These are phyloP conservation scores for Colletotrichum sublineola DNA, from an alignment of 2,329 filamentous ascomycete species.

Conservation along the genomic window DNA sequence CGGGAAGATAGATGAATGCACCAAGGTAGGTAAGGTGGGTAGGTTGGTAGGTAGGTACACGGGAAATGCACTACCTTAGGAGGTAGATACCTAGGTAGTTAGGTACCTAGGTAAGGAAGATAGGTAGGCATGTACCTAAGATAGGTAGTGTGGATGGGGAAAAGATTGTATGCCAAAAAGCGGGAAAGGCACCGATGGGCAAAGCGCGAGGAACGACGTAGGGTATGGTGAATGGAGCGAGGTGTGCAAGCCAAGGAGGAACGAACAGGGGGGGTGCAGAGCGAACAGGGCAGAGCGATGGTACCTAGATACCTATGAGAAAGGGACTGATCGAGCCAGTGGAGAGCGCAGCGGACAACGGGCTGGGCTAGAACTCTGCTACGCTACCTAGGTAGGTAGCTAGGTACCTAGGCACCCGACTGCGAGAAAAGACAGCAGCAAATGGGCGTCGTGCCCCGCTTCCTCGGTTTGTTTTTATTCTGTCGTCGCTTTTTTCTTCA, in stretches of 20 bases:
- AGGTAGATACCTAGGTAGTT: not conserved
- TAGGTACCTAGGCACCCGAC: not conserved
- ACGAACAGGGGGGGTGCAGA: not conserved
- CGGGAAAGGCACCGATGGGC: slow-evolving; percentile 7
- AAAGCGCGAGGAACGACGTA: slow-evolving; percentile 3
- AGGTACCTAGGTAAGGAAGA: not conserved
- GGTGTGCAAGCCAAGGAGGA: not conserved
- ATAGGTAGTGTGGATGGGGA: not conserved
- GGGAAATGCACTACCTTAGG: too few species aligned
- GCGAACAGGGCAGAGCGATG: not conserved
- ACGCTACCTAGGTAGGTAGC: too few species aligned
- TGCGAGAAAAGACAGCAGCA: not conserved
- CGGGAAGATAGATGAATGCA: slow-evolving; percentile 22
- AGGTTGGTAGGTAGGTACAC: not conserved
- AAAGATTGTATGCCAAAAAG: not conserved
- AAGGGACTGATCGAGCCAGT: not conserved
- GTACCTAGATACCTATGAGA: not conserved
- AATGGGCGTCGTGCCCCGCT: not conserved
- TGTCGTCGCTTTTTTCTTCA: not conserved
- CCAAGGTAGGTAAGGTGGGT: not conserved
- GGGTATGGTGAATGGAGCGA: slow-evolving; percentile 5
- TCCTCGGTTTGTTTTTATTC: not conserved
- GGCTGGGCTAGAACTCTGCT: slow-evolving; percentile 36
- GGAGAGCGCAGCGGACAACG: slow-evolving; percentile 18
- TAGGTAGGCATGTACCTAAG: not conserved